Evolutionary conservation across 257 asterid species (phyloP), one percentile per base, ranked within the genome.

Genomic region (Cordia subcordata): DNA sequence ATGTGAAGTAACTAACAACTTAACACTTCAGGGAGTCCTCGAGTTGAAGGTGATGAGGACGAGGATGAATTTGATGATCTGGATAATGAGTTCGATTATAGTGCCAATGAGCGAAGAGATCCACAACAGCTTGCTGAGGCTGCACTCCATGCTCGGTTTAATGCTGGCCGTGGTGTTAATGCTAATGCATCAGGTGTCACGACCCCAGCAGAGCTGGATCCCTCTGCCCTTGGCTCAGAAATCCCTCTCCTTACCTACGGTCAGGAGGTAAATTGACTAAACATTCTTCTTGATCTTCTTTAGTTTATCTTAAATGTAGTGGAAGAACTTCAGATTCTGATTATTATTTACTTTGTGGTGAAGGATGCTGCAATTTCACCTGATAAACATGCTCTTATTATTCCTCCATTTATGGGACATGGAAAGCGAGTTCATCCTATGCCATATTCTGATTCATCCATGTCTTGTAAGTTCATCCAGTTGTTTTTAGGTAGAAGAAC

Each of bases 31-130:
- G 97, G 97, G 73, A 80, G 98, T 64, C 94, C 93, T 3, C 77
- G 96, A 62, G 98, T 92, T 8, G 96, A 92, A 46, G 98, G 98
- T 12, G 98, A 92, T 68, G 98, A 92, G 52, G 98, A 92, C 18
- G 98, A 92, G 60, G 96, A 92, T 35, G 98, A 86, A 47, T 92
- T 84, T 68, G 98, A 92, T 69, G 96, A 92, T 76, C 71, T 91
- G 82, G 98, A 92, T 46, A 72, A 84, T 55, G 98, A 91, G 55
- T 86, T 92, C 19, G 88, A 92, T 49, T 88, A 88, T 57, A 65
- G 75, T 56, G 72, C 74, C 62, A 57, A 66, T n/a, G n/a, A n/a
- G n/a, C n/a, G n/a, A n/a, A n/a, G n/a, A n/a, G n/a, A n/a, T 61
- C 81, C 81, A 53, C 86, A 80, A 46, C 85, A 73, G 6, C 60